Percentiles rank a stretch among this genome's conserved stretches.
These are phyloP conservation scores for Trapa incisa DNA, from an alignment of 345 rosid species.

Conservation along the genomic window DNA sequence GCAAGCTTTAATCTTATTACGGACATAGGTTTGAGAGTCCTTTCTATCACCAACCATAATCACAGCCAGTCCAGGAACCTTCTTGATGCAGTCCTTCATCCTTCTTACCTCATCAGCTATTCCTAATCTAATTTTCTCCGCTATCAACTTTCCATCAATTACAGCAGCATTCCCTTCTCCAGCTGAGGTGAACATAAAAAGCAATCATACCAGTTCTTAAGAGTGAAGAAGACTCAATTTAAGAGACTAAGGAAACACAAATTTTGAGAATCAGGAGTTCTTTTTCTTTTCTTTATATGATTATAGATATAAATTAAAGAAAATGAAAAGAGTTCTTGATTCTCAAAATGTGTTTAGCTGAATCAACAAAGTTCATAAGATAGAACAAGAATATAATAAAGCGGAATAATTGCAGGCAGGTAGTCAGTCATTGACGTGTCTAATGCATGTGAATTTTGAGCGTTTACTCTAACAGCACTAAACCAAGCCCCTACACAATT, in stretches of 20 bases:
- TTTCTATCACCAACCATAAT: slow-evolving; percentile 65
- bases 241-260: too few species aligned
- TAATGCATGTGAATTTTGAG: too few species aligned
- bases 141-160: slow-evolving; percentile 69
- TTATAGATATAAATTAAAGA: not conserved
- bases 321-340: not conserved
- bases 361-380: not conserved
- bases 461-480: too few species aligned
- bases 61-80: slow-evolving; percentile 83
- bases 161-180: slow-evolving; percentile 28
- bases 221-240: not conserved
- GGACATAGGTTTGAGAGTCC: slow-evolving; percentile 72
- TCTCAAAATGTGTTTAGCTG: not conserved
- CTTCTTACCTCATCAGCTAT: slow-evolving; percentile 48
- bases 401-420: not conserved
- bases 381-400: not conserved
- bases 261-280: too few species aligned
- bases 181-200: slow-evolving; percentile 24
- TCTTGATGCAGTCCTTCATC: slow-evolving; percentile 56
- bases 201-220: slow-evolving; percentile 8
- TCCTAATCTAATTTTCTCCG: slow-evolving; percentile 54
- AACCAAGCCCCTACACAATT: slow-evolving; percentile 31
- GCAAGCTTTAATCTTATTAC: slow-evolving; percentile 73
- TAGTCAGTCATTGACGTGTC: not conserved
- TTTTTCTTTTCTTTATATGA: too few species aligned